Base-by-base conservation (phyloP, 129 eudicot species). In the Deinandra increscens region DNA sequence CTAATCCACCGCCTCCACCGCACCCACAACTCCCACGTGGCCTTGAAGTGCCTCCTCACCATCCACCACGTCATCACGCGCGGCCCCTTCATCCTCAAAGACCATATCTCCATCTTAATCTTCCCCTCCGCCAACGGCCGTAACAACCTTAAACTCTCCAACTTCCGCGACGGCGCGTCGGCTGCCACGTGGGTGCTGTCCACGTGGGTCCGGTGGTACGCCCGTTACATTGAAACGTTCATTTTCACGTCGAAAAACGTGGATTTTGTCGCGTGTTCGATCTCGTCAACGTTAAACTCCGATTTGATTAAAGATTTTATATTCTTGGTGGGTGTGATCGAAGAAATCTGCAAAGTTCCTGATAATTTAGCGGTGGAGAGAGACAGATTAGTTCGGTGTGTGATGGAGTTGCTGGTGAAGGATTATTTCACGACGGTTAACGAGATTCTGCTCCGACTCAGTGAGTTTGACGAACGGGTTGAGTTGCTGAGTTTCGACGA, bases 1-100 rank as follows among this genome's bases (percentile, higher is more conserved):
- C 75, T 92, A 76, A 78, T 83, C 82, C 76, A 78, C 86, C 96
- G 96, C 22, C 89, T 92, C 58, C 95, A 75, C 85, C 80, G 79
- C 82, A 92, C 98, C 53, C 26, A 60, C 17, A 58, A 80, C 82
- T 71, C 87, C 37, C 20, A 58, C 45, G 98, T 92, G 29, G 90
- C 98, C 44, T 75, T 89, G 59, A 92, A 92, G 64, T 88, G 96
- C 54, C 91, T 89, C 14, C 42, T 83, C 20, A 73, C 80, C 76
- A 53, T 89, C 74, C 98, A 92, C 85, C 82, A 79, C 78, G 68
- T 89, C 77, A 74, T 89, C 76, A 80, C 70, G 15, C 86, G 86
- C 9, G 96, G 98, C 6, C 85, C 91, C 20, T 88, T 89, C 54
- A 92, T 91, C 38, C 87, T 91, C 69, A 87, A 84, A 33, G 98